phyloP scores from a whole-genome alignment of 2,329 filamentous ascomycete genomes.

The Calonectria pteridis region DNA sequence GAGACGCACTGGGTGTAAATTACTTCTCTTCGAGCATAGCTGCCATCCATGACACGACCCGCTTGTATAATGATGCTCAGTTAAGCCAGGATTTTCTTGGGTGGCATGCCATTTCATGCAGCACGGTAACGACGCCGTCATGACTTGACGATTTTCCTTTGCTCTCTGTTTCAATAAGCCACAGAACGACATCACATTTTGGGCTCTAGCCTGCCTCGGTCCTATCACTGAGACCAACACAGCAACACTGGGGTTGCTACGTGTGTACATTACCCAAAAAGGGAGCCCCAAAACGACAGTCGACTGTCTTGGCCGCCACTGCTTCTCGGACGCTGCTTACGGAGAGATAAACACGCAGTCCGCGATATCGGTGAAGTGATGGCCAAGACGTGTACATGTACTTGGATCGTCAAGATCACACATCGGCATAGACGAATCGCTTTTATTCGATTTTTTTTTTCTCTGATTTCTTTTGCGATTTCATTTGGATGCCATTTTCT shows the following conservation, averaged over 20 bases:
- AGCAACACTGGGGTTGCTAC: slow-evolving; percentile 43
- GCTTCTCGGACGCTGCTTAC: slow-evolving; percentile 31
- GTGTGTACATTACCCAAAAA: slow-evolving; percentile 52
- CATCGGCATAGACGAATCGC: slow-evolving; percentile 46
- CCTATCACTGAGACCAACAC: slow-evolving; percentile 42
- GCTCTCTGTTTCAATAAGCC: slow-evolving; percentile 50
- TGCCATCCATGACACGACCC: slow-evolving; percentile 40
- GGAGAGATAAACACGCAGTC: slow-evolving; percentile 30
- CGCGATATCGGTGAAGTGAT: slow-evolving; percentile 28
- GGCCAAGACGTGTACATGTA: slow-evolving; percentile 49
- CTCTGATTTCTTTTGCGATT: slow-evolving; percentile 38
- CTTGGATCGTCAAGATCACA: slow-evolving; percentile 46
- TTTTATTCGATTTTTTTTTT: slow-evolving; percentile 33
- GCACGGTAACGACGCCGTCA: slow-evolving; percentile 53
- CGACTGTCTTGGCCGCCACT: slow-evolving; percentile 30
- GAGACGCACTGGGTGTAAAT: slow-evolving; percentile 57
- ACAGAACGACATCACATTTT: slow-evolving; percentile 39
- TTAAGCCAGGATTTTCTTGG: slow-evolving; percentile 37
- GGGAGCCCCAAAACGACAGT: slow-evolving; percentile 42
- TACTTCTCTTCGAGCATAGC: slow-evolving; percentile 37
- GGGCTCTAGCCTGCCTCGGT: slow-evolving; percentile 40
- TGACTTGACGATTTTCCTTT: slow-evolving; percentile 57
- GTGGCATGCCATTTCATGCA: slow-evolving; percentile 46
- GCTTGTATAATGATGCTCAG: slow-evolving; percentile 51
- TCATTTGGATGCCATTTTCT: slow-evolving; percentile 29